Evolutionary conservation across 2,329 filamentous ascomycete genomes (phyloP).

Genomic region (Coniochaeta sp.): DNA sequence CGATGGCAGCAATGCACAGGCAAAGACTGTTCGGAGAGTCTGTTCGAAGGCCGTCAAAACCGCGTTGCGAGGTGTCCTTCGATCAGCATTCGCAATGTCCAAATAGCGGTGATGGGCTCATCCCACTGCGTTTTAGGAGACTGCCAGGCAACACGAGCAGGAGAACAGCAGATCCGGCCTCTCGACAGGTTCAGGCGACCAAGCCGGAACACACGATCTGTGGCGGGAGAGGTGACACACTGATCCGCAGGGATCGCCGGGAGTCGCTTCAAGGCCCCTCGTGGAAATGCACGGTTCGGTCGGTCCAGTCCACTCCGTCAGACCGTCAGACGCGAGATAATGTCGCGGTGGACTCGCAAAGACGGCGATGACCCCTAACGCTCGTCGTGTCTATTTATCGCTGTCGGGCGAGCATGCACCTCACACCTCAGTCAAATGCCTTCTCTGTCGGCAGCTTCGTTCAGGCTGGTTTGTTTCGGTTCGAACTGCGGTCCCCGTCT

Average conservation of each 20-base stretch:
- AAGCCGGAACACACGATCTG: background rate
- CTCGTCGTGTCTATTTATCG: background rate
- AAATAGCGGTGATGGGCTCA: background rate
- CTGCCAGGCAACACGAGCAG: background rate
- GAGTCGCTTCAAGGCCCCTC: background rate
- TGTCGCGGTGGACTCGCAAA: background rate
- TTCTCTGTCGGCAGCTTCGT: background rate
- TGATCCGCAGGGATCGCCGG: background rate
- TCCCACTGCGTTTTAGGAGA: background rate
- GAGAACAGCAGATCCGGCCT: background rate
- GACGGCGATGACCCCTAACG: background rate
- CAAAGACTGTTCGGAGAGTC: background rate
- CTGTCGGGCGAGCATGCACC: background rate
- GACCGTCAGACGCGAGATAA: background rate
- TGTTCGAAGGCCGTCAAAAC: background rate
- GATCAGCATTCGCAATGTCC: background rate
- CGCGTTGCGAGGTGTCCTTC: background rate
- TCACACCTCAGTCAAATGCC: background rate
- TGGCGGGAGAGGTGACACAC: constrained; percentile 1
- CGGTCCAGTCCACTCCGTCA: background rate
- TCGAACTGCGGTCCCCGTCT: background rate
- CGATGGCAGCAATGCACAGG: constrained; percentile 30
- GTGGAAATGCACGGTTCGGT: background rate
- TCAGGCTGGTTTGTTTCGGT: background rate
- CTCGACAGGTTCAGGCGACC: background rate